Evolutionary conservation across 1,284 basidiomycete species (phyloP).

Genomic region (Volvariella surrecta): DNA sequence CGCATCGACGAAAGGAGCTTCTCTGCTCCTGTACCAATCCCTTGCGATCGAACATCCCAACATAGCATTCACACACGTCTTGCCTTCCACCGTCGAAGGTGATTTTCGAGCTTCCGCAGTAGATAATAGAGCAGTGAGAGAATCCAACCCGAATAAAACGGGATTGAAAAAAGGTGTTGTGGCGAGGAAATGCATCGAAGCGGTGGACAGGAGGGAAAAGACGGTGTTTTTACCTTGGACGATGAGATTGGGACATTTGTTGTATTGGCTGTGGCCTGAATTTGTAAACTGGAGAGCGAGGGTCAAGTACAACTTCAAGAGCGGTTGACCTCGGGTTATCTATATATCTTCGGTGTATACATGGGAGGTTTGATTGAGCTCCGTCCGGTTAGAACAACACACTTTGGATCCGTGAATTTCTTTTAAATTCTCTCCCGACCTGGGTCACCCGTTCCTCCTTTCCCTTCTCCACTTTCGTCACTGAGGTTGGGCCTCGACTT

Average conservation of each 20-base stretch:
- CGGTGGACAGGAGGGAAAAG: conserved; percentile 47
- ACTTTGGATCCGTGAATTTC: no score
- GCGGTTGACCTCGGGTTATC: no score
- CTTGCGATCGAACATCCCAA: conserved; percentile 72
- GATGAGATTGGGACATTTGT: conserved; percentile 34
- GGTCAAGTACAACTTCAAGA: conserved; percentile 51
- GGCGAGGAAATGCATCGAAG: conserved; percentile 45
- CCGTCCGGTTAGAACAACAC: no score
- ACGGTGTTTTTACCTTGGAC: conserved; percentile 46
- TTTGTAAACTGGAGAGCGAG: conserved; percentile 47
- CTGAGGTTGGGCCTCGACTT: no score
- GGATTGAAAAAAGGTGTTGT: conserved; percentile 51
- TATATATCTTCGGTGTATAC: no score
- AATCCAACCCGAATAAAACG: conserved; percentile 43
- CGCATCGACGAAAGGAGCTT: conserved; percentile 77
- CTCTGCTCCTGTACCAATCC: conserved; percentile 71
- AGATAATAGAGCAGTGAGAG: conserved; percentile 44
- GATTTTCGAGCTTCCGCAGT: conserved; percentile 75
- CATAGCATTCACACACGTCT: conserved; percentile 47
- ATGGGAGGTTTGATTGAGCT: no score
- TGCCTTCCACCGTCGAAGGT: conserved; percentile 66
- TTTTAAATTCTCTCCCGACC: no score
- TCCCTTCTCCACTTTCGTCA: no score
- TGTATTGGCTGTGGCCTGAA: conserved; percentile 57
- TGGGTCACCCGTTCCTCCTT: no score